These are phyloP conservation scores for Thalia dealbata DNA, from an alignment of 176 grass and related monocot genomes.

Conservation along the genomic window DNA sequence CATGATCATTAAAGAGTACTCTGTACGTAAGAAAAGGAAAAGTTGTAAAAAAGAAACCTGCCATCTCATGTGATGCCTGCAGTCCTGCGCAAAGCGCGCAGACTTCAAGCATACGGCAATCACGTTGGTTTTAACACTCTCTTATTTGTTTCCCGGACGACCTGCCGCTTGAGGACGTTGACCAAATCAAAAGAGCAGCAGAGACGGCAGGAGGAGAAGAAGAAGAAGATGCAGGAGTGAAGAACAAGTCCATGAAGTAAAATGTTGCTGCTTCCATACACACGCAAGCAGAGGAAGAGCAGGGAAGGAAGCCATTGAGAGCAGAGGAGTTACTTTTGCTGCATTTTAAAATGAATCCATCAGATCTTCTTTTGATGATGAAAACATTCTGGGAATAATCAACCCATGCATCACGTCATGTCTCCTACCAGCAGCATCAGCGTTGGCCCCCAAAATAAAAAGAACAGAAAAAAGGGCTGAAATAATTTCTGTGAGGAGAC, in stretches of 20 bases:
- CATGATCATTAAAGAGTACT: neutral
- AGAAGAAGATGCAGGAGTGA: too few species aligned
- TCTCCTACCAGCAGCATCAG: too few species aligned
- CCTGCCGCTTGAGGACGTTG: neutral
- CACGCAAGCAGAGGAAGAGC: neutral
- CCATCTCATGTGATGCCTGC: constrained; percentile 1
- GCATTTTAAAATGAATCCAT: too few species aligned
- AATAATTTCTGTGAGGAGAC: too few species aligned
- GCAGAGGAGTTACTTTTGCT: neutral
- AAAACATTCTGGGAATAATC: too few species aligned
- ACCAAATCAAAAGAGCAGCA: neutral
- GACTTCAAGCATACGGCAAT: neutral
- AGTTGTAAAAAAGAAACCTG: neutral
- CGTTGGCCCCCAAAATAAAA: too few species aligned
- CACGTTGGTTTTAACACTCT: neutral
- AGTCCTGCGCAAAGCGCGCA: neutral
- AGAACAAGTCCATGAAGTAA: neutral
- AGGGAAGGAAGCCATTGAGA: neutral
- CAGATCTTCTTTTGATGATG: too few species aligned
- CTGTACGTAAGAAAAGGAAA: neutral
- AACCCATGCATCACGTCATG: too few species aligned
- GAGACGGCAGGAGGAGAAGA: too few species aligned
- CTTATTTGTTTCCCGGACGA: neutral
- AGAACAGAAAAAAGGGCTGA: too few species aligned
- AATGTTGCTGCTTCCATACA: neutral